Conservation (phyloP, 495 filamentous ascomycete species). For the Pyrenula aspistea region DNA sequence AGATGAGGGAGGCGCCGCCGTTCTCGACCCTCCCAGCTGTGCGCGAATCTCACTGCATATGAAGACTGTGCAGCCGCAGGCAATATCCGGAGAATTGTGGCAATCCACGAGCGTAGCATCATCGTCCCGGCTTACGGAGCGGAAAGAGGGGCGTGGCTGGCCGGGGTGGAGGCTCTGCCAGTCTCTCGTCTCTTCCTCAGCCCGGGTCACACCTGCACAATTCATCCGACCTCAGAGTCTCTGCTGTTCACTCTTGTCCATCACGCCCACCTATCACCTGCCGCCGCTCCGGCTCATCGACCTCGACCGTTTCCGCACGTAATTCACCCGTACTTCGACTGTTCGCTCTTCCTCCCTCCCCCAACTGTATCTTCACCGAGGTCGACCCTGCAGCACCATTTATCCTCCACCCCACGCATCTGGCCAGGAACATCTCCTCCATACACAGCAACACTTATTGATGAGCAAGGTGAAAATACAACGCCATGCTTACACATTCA, state of each 20-base stretch:
- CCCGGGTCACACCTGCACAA: not conserved
- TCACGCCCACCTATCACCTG: not conserved
- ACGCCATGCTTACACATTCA: no score
- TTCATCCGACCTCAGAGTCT: not conserved
- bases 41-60: no score
- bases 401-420: not conserved
- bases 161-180: not conserved
- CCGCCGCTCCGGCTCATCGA: slow-evolving; percentile 1
- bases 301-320: not conserved
- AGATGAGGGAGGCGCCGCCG: no score
- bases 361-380: not conserved
- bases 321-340: not conserved
- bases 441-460: no score
- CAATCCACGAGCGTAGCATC: not conserved
- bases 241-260: not conserved
- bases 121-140: not conserved
- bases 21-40: no score
- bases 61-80: no score
- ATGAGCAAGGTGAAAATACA: no score
- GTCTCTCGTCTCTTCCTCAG: not conserved
- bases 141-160: not conserved
- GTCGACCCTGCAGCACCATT: not conserved
- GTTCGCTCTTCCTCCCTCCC: not conserved
- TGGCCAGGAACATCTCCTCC: no score
- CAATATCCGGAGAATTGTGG: no score